A percentile compares a stretch with the other conserved stretches of the same genome.
These are phyloP conservation scores for Penicillium psychrofluorescens DNA, from an alignment of 495 filamentous ascomycete species.

Conservation along the genomic window DNA sequence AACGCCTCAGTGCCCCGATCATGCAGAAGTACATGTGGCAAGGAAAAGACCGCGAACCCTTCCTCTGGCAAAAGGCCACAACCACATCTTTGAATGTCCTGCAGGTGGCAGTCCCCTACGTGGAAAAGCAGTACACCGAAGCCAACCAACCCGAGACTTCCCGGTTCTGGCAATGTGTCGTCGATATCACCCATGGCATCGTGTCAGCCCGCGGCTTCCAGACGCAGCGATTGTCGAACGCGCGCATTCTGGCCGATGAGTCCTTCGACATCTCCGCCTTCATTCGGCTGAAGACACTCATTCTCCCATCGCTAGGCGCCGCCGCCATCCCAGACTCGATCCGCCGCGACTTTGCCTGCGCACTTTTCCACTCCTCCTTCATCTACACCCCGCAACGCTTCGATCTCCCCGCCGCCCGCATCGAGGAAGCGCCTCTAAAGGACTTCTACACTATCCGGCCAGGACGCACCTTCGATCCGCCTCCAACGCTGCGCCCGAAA, in stretches of 20 bases:
- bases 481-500: constrained; percentile 53
- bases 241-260: constrained; percentile 42
- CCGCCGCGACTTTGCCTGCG: constrained; percentile 62
- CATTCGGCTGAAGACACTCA: constrained; percentile 54
- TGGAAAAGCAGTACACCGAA: constrained; percentile 40
- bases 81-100: constrained; percentile 61
- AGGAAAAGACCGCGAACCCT: constrained; percentile 49
- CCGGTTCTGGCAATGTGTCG: constrained; percentile 35
- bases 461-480: constrained; percentile 64
- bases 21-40: constrained; percentile 66
- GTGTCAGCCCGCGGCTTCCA: constrained; percentile 31
- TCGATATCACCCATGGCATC: constrained; percentile 33
- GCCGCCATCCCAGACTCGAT: constrained; percentile 56
- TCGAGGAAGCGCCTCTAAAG: constrained; percentile 46
- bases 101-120: constrained; percentile 54
- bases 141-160: constrained; percentile 21
- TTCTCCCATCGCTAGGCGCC: constrained; percentile 67
- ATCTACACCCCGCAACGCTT: constrained; percentile 62
- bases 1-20: constrained; percentile 60
- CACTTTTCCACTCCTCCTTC: constrained; percentile 77
- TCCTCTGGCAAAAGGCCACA: constrained; percentile 76
- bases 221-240: constrained; percentile 16
- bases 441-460: constrained; percentile 56
- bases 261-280: constrained; percentile 76
- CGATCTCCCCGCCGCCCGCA: constrained; percentile 48